phyloP scores from a whole-genome alignment of 345 rosid genomes.

The Citrus sinensis region DNA sequence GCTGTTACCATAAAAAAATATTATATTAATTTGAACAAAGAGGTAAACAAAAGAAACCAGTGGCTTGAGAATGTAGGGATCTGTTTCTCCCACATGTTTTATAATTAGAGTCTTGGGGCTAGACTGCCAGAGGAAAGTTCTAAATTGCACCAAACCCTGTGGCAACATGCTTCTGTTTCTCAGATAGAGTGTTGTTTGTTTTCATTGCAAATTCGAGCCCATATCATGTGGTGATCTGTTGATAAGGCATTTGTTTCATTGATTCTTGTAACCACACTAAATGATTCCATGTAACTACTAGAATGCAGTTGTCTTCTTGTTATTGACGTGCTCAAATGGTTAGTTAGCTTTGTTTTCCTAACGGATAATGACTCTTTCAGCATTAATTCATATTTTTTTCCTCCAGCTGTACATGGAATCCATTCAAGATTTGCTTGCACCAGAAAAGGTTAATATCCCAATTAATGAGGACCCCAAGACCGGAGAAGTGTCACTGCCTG shows the following conservation, averaged over 20 bases:
- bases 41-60: not conserved
- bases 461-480: slow-evolving; percentile 77
- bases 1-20: not conserved
- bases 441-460: slow-evolving; percentile 67
- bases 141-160: not conserved
- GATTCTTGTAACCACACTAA: not conserved
- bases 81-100: not conserved
- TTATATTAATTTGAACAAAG: not conserved
- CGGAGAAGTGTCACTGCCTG: slow-evolving; percentile 82
- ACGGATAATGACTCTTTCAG: not conserved
- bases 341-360: not conserved
- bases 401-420: slow-evolving; percentile 88
- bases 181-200: not conserved
- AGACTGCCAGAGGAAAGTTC: not conserved
- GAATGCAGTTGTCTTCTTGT: not conserved
- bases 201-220: not conserved
- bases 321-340: not conserved
- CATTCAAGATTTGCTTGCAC: slow-evolving; percentile 89
- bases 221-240: not conserved
- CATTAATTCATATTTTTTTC: slow-evolving; percentile 11
- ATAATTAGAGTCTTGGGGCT: not conserved
- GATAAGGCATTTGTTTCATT: not conserved
- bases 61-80: not conserved
- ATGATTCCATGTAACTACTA: not conserved
- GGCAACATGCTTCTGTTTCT: not conserved